Evolutionary conservation across 441 rosid genomes (phyloP).

Genomic region (Viola pubescens): DNA sequence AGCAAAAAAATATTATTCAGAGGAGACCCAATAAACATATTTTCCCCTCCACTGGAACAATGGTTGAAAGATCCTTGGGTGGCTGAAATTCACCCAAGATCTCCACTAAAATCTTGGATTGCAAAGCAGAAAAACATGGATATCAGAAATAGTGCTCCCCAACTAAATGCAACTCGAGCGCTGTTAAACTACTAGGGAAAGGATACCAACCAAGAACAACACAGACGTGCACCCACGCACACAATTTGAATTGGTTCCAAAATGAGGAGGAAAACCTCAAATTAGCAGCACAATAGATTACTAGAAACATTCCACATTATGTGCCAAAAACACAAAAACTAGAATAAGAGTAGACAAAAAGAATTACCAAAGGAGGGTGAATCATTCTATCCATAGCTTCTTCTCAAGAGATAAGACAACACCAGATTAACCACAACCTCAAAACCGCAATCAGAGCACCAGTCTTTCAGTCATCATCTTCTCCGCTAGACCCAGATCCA

Average conservation of each 20-base stretch:
- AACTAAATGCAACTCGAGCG: too few species aligned
- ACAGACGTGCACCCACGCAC: background rate
- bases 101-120: too few species aligned
- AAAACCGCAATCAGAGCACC: slow-evolving; percentile 23
- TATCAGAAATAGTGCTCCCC: too few species aligned
- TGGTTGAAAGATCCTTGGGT: too few species aligned
- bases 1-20: too few species aligned
- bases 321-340: slow-evolving; percentile 10
- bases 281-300: slow-evolving; percentile 13
- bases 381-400: slow-evolving; percentile 49
- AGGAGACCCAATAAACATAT: too few species aligned
- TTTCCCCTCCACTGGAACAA: too few species aligned
- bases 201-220: background rate
- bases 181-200: too few species aligned
- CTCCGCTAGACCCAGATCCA: slow-evolving; percentile 18
- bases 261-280: slow-evolving; percentile 1
- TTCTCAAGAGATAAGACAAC: slow-evolving; percentile 16
- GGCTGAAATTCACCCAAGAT: too few species aligned
- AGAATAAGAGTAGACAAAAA: slow-evolving; percentile 11
- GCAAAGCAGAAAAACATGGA: too few species aligned
- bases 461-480: slow-evolving; percentile 17
- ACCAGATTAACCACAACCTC: slow-evolving; percentile 24
- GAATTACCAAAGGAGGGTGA: slow-evolving; percentile 69
- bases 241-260: slow-evolving; percentile 7
- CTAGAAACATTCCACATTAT: slow-evolving; percentile 1